Base-by-base conservation (phyloP, 1,284 basidiomycete species). In the Cryptococcus sp. region DNA sequence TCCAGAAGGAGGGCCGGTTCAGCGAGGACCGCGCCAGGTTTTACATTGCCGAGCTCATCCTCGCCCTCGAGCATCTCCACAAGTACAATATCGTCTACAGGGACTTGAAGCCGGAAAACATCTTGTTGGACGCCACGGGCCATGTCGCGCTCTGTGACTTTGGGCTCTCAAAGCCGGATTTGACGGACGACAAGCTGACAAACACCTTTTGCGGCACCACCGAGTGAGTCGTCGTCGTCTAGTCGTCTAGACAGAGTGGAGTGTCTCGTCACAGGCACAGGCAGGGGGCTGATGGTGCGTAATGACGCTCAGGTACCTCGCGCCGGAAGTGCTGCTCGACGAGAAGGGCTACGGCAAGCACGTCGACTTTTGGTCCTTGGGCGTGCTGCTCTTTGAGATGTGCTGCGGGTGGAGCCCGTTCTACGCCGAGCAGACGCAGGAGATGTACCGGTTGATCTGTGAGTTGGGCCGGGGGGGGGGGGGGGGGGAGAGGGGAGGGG, bases 331-430 rank as follows among this genome's bases (percentile, higher is more conserved):
- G 23, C 82, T 99, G n/a, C 83, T 99, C 35, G 94, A 98, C 76
- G 96, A 98, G 76, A 91, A 95, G 65, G 96, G 96, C 13, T 98
- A 98, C 78, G 93, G 90, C 56, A 98, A 98, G 79, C 86, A 97
- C 55, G 96, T 99, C 65, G 96, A 99, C 75, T 98, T 98, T 75
- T 99, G 96, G 96, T 91, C 88, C 50, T 80, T 98, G 12, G 94
- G 93, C 50, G 92, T 94, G 16, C 81, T 91, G 43, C 79, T 94
- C 36, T 94, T 94, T 70, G 91, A 94, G 78, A 98, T 99, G 96
- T 98, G 95, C 75, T 98, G 96, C 70, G 96, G 96, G 16, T 98
- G 96, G 96, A 93, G 89, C 75, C 96, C 96, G 38, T 99, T 99
- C 80, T 99, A 98, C 72, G 95, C 95, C 15, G 96, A 98, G 71